Conservation (phyloP, 768 basidiomycete genomes). For the Roridomyces roridus region DNA sequence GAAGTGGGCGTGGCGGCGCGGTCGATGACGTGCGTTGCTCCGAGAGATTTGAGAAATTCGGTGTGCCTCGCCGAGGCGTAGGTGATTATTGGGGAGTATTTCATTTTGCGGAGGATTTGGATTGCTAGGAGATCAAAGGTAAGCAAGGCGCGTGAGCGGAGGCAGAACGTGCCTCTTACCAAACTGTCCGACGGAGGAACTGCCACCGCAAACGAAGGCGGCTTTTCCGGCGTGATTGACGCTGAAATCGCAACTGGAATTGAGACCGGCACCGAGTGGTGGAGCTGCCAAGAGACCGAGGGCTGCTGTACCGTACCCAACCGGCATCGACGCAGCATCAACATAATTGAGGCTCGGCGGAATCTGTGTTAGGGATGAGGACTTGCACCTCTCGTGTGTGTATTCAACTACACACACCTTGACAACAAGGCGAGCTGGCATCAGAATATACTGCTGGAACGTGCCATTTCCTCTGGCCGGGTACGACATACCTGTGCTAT, state of each 20-base stretch:
- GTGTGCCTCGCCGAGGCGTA: slow-evolving; percentile 33
- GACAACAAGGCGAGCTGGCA: slow-evolving; percentile 27
- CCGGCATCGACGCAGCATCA: slow-evolving; percentile 48
- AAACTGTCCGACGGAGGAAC: slow-evolving; percentile 30
- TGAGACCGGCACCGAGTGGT: slow-evolving; percentile 18
- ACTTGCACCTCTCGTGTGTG: too few relatives aligned
- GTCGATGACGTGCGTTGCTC: slow-evolving; percentile 28
- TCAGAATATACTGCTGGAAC: slow-evolving; percentile 35
- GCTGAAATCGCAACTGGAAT: slow-evolving; percentile 13
- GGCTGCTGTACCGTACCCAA: slow-evolving; percentile 43
- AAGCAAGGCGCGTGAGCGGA: too few relatives aligned
- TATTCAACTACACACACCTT: slow-evolving; percentile 14
- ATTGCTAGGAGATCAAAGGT: slow-evolving; percentile 18
- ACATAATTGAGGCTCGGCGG: slow-evolving; percentile 44
- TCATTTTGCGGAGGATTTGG: slow-evolving; percentile 38
- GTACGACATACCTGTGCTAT: too few relatives aligned
- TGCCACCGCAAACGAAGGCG: slow-evolving; percentile 27
- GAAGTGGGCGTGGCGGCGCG: not conserved
- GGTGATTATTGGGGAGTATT: slow-evolving; percentile 34
- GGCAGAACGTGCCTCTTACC: slow-evolving; percentile 20
- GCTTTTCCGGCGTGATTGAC: slow-evolving; percentile 22
- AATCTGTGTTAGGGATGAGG: too few relatives aligned
- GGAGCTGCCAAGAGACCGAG: slow-evolving; percentile 34
- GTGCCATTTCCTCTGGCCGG: not conserved
- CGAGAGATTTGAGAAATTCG: too few relatives aligned